Percentiles rank a stretch among this genome's conserved stretches.
These are phyloP conservation scores for Aegilops speltoides DNA, from an alignment of 176 grass and related monocot species.

Conservation along the genomic window DNA sequence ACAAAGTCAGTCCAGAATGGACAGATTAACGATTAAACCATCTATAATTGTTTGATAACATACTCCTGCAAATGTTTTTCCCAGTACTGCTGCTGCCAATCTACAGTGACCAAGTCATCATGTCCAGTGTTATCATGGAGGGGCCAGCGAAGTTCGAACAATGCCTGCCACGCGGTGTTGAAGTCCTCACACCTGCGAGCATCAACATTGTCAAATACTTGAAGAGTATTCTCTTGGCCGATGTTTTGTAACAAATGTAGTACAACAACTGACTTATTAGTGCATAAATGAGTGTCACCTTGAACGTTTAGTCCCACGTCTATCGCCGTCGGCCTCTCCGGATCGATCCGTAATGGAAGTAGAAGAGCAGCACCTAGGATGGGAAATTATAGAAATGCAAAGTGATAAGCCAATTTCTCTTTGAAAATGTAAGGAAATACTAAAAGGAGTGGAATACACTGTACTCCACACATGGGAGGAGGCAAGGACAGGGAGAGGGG, in stretches of 20 bases:
- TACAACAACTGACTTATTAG: neutral
- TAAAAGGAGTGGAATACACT: neutral
- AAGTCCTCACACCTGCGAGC: slow-evolving; percentile 57
- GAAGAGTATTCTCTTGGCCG: neutral
- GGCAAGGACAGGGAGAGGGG: neutral
- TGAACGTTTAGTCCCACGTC: slow-evolving; percentile 42
- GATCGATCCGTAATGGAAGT: neutral
- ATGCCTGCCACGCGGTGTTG: slow-evolving; percentile 41
- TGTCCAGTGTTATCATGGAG: neutral
- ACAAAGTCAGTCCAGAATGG: neutral
- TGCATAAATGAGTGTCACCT: slow-evolving; percentile 35
- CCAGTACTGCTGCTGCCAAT: slow-evolving; percentile 65
- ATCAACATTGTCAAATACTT: neutral
- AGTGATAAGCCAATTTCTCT: neutral
- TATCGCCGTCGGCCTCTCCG: neutral
- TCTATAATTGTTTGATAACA: neutral
- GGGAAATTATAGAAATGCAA: neutral
- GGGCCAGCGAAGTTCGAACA: slow-evolving; percentile 53
- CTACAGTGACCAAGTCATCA: slow-evolving; percentile 17
- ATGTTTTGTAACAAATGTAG: neutral
- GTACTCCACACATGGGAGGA: neutral
- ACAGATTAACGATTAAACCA: neutral
- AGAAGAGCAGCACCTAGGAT: slow-evolving; percentile 23
- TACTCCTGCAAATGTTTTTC: slow-evolving; percentile 66
- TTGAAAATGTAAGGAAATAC: neutral